Base-by-base conservation (phyloP, 2,329 filamentous ascomycete species). In the Neurospora crassa region DNA sequence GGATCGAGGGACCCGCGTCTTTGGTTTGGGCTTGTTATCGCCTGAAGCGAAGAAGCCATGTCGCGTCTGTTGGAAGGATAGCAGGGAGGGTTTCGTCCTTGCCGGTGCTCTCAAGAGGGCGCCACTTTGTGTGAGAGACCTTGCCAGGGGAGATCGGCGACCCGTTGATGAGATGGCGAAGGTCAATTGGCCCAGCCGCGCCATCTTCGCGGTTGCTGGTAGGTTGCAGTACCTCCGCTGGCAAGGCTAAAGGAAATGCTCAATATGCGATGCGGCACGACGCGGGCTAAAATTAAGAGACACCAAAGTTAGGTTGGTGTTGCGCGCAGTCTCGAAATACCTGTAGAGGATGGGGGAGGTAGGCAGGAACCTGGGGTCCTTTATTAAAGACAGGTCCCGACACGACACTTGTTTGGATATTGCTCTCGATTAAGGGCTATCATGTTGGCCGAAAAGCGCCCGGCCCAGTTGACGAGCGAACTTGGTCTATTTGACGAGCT, bases 1-100 rank as follows among this genome's bases (percentile, higher is more conserved):
- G 59, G 77, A 72, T 71, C 78, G 74, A 68, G 76, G 74, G 68
- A 75, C 72, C 72, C 75, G 74, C 67, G 70, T 71, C 67, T 73
- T 74, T 14, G 72, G 67, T 41, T 69, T 47, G 11, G 59, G 41
- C 42, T 73, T 53, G 53, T 14, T 47, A 71, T 8, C 67, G 71
- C 24, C 53, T 63, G 75, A 74, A n/a, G 71, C 47, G 74, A 78
- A 72, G 74, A 76, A 71, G 53, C 40, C 68, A 40, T 69, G 70
- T 40, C 71, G 71, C 11, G 37, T 53, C n/a, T 63, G 37, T 29
- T 59, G 70, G 70, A 42, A 20, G 24, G 69, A 41, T 29, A 69
- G 37, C 40, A 71, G 29, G 53, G 53, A 63, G 53, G 53, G 24
- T 63, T 63, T 63, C 14, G 24, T 63, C 34, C 24, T 63, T 8